A percentile compares a stretch with the other conserved stretches of the same genome.
Evolutionary conservation across 352 stramenopile genomes (phyloP).

Genomic region (Phytophthora palmivora): DNA sequence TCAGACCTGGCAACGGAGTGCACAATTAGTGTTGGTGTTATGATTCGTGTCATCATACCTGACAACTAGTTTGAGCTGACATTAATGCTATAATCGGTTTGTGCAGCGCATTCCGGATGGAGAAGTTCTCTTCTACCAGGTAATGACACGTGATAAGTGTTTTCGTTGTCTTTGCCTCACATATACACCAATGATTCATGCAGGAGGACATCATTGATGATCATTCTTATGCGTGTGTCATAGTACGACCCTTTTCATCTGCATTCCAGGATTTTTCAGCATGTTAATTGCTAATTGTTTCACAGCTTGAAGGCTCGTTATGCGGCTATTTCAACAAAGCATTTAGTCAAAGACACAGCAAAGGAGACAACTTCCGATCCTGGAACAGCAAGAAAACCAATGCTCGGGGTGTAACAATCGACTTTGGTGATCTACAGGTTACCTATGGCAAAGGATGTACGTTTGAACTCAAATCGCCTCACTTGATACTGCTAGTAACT

Average conservation of each 20-base stretch:
- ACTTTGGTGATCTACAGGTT: slow-evolving; percentile 72
- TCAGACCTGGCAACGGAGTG: slow-evolving; percentile 71
- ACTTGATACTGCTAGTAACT: background rate
- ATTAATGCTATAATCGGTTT: background rate
- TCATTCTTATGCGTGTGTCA: slow-evolving; percentile 49
- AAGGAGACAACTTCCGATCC: slow-evolving; percentile 43
- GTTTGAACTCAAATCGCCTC: slow-evolving; percentile 3
- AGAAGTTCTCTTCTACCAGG: slow-evolving; percentile 75
- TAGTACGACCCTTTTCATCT: slow-evolving; percentile 37
- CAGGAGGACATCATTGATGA: slow-evolving; percentile 57
- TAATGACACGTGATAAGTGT: slow-evolving; percentile 2
- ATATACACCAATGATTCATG: background rate
- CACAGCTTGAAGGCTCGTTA: slow-evolving; percentile 69
- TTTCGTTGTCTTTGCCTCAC: background rate
- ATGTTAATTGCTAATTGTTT: background rate
- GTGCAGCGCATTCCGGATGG: slow-evolving; percentile 61
- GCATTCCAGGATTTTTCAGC: background rate
- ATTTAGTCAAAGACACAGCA: slow-evolving; percentile 54
- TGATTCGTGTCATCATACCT: background rate
- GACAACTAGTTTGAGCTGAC: background rate
- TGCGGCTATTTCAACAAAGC: slow-evolving; percentile 75
- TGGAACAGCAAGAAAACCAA: slow-evolving; percentile 64
- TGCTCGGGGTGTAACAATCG: slow-evolving; percentile 52
- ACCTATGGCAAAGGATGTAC: slow-evolving; percentile 60
- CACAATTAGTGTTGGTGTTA: slow-evolving; percentile 43